phyloP scores from a whole-genome alignment of 768 basidiomycete genomes.

The Cystoderma amianthinum region DNA sequence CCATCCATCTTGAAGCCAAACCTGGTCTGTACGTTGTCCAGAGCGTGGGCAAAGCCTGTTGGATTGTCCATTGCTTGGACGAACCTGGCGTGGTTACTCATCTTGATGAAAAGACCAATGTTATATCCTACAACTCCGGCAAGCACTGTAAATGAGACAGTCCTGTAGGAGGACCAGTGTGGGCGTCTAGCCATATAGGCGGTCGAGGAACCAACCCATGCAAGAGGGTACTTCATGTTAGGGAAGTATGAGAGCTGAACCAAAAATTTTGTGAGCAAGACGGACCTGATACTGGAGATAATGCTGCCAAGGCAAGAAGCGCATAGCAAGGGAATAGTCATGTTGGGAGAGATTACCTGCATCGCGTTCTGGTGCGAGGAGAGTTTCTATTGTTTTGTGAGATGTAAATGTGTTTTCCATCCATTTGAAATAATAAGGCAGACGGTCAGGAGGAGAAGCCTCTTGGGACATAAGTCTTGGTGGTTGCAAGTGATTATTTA shows the following conservation, averaged over 20 bases:
- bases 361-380: conserved; percentile 47
- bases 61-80: conserved; percentile 31
- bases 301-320: conserved; percentile 42
- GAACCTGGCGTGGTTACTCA: conserved; percentile 27
- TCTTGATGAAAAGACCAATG: neutral
- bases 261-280: conserved; percentile 5
- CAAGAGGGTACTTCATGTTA: neutral
- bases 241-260: neutral
- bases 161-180: neutral
- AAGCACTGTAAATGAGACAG: neutral
- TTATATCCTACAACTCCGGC: neutral
- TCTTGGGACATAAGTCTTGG: too few species aligned
- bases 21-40: conserved; percentile 36
- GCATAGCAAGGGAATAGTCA: conserved; percentile 50
- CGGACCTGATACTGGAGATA: conserved; percentile 31
- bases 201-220: neutral
- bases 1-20: conserved; percentile 21
- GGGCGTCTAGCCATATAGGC: neutral
- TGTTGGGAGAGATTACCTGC: conserved; percentile 38
- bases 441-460: neutral
- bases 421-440: conserved; percentile 18
- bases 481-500: too few species aligned
- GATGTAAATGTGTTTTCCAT: conserved; percentile 37
- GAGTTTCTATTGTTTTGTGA: conserved; percentile 30
- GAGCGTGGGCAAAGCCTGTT: conserved; percentile 28